Base-by-base conservation (phyloP, 2,329 filamentous ascomycete genomes). In the Sporothrix schenckii region DNA sequence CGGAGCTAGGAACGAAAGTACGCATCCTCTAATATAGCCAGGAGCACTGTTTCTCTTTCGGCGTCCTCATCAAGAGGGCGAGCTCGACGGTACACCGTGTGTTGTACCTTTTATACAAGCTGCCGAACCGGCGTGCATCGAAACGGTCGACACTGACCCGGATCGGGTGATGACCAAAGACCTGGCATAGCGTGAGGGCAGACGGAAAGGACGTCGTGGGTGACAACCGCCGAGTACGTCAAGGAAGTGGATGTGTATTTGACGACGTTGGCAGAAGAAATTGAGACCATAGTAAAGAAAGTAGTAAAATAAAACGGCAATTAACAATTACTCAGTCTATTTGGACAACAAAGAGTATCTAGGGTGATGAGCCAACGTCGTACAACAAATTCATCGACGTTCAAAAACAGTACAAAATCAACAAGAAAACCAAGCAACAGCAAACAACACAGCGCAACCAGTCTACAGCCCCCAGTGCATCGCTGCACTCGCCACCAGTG, bases 121-220 rank as follows among this genome's bases (percentile, higher is more conserved):
- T 78, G 87, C 98, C 69, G 95, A 98, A 87, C 87, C 92, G 81
- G 95, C 95, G 49, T 97, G 94, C 80, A 86, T 97, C 72, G 93
- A 98, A 80, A 94, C 94, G 34, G 95, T 99, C 75, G 92, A 98
- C 80, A 81, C 92, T 71, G 94, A 24, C 24, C 24, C 24, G 24
- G 24, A 98, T 79, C 92, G 92, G 73, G 91, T 98, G 84, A 99
- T 98, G 95, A 99, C 95, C 81, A 98, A 99, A 89, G 95, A 99
- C 82, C 83, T 99, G 76, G 95, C 94, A 87, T 98, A 71, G 91
- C 94, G 60, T 95, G 92, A 80, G 95, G 94, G 77, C 93, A 93
- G 86, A 93, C 90, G 77, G 90, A 87, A 72, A 88, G 92, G 75
- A 88, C 88, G 76, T 90, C 92, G 78, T 97, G 93, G 83, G 95